These are phyloP conservation scores for Lepidium sativum DNA, from an alignment of 345 rosid genomes.

Conservation along the genomic window DNA sequence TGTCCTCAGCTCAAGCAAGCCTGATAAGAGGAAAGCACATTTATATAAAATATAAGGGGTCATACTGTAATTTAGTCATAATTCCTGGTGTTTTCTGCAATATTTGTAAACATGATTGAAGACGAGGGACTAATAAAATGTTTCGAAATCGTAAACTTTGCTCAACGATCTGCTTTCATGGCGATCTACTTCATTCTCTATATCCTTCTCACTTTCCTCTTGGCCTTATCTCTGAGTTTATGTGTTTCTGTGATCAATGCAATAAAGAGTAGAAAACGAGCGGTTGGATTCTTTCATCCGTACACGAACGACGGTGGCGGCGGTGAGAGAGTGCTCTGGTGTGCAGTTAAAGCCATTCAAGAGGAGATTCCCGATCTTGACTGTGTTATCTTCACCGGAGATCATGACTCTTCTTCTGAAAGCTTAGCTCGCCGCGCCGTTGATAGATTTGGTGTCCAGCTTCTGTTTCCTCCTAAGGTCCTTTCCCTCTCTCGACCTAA, in stretches of 20 bases:
- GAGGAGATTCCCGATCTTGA: conserved; percentile 61
- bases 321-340: conserved; percentile 96
- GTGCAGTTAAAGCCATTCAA: conserved; percentile 85
- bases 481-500: not conserved
- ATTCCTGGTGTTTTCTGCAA: not conserved
- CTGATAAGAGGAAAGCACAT: too few species aligned
- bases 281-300: conserved; percentile 90
- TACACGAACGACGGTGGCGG: conserved; percentile 97
- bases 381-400: conserved; percentile 70
- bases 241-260: conserved; percentile 30
- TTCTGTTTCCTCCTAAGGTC: conserved; percentile 67
- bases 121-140: not conserved
- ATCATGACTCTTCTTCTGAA: conserved; percentile 57
- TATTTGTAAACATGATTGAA: conserved; percentile 6
- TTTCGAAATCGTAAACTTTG: not conserved
- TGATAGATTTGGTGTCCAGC: conserved; percentile 78
- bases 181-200: conserved; percentile 29
- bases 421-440: conserved; percentile 54
- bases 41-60: not conserved
- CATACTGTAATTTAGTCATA: not conserved
- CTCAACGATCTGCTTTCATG: conserved; percentile 32
- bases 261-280: conserved; percentile 33
- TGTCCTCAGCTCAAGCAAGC: not conserved
- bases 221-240: conserved; percentile 32
- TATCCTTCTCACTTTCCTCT: conserved; percentile 28